These are phyloP conservation scores for Eutrema yunnanense DNA, from an alignment of 345 rosid genomes.

Conservation along the genomic window DNA sequence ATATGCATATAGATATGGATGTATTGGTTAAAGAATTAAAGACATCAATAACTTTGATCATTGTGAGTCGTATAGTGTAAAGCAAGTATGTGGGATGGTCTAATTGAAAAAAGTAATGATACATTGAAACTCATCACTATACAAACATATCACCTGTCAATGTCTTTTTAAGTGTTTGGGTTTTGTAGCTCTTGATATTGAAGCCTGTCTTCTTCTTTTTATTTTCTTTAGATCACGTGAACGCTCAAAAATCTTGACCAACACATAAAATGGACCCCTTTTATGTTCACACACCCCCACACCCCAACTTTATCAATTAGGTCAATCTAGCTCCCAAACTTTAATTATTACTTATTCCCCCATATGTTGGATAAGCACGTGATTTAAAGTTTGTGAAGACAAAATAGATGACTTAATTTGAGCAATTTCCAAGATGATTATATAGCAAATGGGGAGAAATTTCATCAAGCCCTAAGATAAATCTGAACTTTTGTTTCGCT, in stretches of 20 bases:
- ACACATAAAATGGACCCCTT: slow-evolving; percentile 22
- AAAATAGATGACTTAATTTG: slow-evolving; percentile 3
- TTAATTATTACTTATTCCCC: slow-evolving; percentile 7
- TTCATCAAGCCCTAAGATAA: slow-evolving; percentile 29
- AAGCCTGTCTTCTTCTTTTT: slow-evolving; percentile 23
- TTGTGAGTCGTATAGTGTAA: slow-evolving; percentile 3
- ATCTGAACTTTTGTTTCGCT: slow-evolving; percentile 32
- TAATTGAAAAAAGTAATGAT: slow-evolving; percentile 12
- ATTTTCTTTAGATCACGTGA: slow-evolving; percentile 19
- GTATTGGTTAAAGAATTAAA: not conserved
- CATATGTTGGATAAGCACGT: slow-evolving; percentile 24
- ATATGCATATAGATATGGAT: not conserved
- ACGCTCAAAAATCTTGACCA: slow-evolving; percentile 21
- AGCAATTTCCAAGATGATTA: slow-evolving; percentile 22
- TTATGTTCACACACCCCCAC: slow-evolving; percentile 9
- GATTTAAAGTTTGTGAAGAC: not conserved
- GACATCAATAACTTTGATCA: slow-evolving; percentile 2
- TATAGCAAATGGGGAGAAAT: not conserved
- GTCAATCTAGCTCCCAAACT: slow-evolving; percentile 16
- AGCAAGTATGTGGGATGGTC: slow-evolving; percentile 24
- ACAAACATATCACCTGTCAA: slow-evolving; percentile 21
- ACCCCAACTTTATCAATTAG: slow-evolving; percentile 5
- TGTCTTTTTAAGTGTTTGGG: slow-evolving; percentile 24
- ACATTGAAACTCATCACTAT: slow-evolving; percentile 27
- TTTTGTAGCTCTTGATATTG: slow-evolving; percentile 16